Base-by-base conservation (phyloP, 2,329 filamentous ascomycete species). In the Epicoccum nigrum region DNA sequence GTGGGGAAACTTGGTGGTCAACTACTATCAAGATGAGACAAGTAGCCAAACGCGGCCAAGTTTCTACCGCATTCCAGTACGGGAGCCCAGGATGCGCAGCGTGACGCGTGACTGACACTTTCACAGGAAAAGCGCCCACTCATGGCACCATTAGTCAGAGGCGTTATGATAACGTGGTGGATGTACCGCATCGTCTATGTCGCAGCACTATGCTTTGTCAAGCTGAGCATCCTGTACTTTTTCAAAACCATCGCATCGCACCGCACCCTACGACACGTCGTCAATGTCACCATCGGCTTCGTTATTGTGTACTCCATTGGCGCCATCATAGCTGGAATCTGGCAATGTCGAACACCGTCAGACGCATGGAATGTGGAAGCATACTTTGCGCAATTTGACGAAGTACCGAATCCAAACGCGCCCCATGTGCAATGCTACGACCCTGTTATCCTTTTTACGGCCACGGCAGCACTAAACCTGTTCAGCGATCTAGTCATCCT, bases 401-500 rank as follows among this genome's bases (percentile, higher is more conserved):
- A 58, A 12, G 40, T 59, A 8, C 57, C 60, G 2, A 56, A 59
- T 6, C 54, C 57, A 1, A 58, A 64, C 37, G 51, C 47, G 21
- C 56, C 57, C 3, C 47, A 63, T 16, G 35, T 58, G 33, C 62
- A 67, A 17, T 74, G 71, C 58, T 68, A 59, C 50, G 64, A 71
- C 25, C 69, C 70, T 1, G 59, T 62, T 9, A 61, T 54, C n/a
- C 54, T 72, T 4, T 73, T 64, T 54, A 55, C 71, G 2, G 60
- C 67, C 39, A 78, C 76, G 0, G 76, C 63, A 2, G 69, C 69
- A 6, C 60, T 76, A 47, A 78, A 76, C 35, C 70, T 77, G 42
- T 58, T 70, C 39, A 77, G 71, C 46, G 76, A 79, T 47, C 62
- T 77, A 8, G 54, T 77, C 15, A 76, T 80, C 46, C 70, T 79